A percentile compares a stretch with the other conserved stretches of the same genome.
These are phyloP conservation scores for Wickerhamiella kazuoi DNA, from an alignment of 805 yeast genomes.

Conservation along the genomic window DNA sequence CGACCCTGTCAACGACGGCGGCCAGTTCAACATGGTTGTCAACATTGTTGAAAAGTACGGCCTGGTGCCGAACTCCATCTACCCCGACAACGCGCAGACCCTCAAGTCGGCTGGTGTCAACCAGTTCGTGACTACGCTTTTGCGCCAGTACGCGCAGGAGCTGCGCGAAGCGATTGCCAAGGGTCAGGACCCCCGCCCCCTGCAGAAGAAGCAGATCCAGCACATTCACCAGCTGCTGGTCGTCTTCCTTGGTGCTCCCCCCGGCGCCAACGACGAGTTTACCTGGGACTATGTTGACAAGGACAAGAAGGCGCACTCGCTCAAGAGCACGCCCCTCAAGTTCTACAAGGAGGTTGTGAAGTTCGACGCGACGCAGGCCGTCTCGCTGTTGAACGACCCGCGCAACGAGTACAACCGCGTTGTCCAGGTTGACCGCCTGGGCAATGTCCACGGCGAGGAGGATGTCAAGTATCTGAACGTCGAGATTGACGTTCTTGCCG, in stretches of 20 bases:
- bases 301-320: slow-evolving; percentile 34
- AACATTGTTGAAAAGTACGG: slow-evolving; percentile 70
- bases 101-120: slow-evolving; percentile 38
- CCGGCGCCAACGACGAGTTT: slow-evolving; percentile 48
- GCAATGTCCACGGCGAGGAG: slow-evolving; percentile 55
- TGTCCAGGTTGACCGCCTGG: slow-evolving; percentile 55
- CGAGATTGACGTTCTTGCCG: slow-evolving; percentile 38
- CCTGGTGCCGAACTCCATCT: slow-evolving; percentile 52
- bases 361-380: slow-evolving; percentile 32
- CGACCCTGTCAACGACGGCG: slow-evolving; percentile 67
- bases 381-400: slow-evolving; percentile 68
- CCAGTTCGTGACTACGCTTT: slow-evolving; percentile 43
- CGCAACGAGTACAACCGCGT: slow-evolving; percentile 49
- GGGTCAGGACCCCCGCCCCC: slow-evolving; percentile 24
- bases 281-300: slow-evolving; percentile 63
- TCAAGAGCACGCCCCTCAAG: slow-evolving; percentile 44
- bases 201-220: slow-evolving; percentile 33
- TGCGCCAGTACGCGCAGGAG: slow-evolving; percentile 61
- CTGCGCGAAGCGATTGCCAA: slow-evolving; percentile 36
- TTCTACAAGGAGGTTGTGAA: slow-evolving; percentile 41
- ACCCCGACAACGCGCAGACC: slow-evolving; percentile 49
- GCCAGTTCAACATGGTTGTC: slow-evolving; percentile 72
- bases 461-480: slow-evolving; percentile 56
- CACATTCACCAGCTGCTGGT: slow-evolving; percentile 49
- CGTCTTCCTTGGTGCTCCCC: slow-evolving; percentile 62